Percentiles rank a stretch among this genome's conserved stretches.
Conservation (phyloP, 2,329 filamentous ascomycete genomes). For the Neofusicoccum parvum region DNA sequence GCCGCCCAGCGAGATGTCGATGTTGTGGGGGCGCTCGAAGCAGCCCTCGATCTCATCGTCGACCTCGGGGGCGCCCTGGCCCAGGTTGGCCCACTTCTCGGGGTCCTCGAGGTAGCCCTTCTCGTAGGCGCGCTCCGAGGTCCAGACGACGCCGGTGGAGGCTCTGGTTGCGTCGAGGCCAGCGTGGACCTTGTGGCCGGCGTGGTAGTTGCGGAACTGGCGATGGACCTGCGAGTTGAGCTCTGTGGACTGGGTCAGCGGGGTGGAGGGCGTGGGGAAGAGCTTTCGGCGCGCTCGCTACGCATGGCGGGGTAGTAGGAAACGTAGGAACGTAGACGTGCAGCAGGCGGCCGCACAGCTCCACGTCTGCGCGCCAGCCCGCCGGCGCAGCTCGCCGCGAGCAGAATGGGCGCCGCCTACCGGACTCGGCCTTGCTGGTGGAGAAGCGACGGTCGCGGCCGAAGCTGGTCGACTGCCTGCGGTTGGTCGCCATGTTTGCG, state of each 20-base stretch:
- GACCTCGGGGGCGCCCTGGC: conserved; percentile 91
- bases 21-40: conserved; percentile 76
- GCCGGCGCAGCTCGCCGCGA: not conserved
- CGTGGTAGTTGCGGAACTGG: conserved; percentile 86
- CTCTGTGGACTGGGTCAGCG: conserved; percentile 54
- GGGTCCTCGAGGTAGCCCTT: conserved; percentile 86
- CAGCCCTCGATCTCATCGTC: conserved; percentile 90
- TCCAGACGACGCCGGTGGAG: conserved; percentile 94
- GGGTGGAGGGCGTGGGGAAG: not conserved
- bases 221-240: conserved; percentile 80
- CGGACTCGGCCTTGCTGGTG: conserved; percentile 19
- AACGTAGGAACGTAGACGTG: not conserved
- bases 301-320: not conserved
- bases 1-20: conserved; percentile 76
- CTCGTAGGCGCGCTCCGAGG: conserved; percentile 81
- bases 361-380: not conserved
- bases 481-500: conserved; percentile 14
- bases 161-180: conserved; percentile 86
- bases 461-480: conserved; percentile 19
- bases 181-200: conserved; percentile 87
- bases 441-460: conserved; percentile 21
- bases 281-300: not conserved
- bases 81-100: conserved; percentile 85
- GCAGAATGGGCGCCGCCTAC: not conserved
- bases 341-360: not conserved